Base-by-base conservation (phyloP, 148 eudicot genomes). In the Mesembryanthemum crystallinum region DNA sequence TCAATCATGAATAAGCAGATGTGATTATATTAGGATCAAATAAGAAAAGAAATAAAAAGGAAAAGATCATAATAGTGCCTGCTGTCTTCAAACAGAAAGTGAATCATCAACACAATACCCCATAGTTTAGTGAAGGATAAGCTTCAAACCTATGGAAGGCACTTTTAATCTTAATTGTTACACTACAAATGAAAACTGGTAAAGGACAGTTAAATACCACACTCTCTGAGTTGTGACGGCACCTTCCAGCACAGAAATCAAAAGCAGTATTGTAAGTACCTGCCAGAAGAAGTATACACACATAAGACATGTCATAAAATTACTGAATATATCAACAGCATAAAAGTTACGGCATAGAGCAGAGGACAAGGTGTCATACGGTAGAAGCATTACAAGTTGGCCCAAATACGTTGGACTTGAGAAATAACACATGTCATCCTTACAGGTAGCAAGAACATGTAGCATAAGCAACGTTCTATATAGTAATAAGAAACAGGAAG, bases 211-310 rank as follows among this genome's bases (percentile, higher is more conserved):
- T 42, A 74, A 85, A 71, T 89, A 94, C 97, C 88, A 95, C 99
- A 76, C 99, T 92, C 82, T 88, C 91, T 55, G 99, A 95, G 83
- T 87, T 95, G 84, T 95, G 97, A 51, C 99, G 97, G 81, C 99
- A 95, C 74, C 97, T 88, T 76, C 99, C 99, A 84, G 87, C 86
- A 85, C 99, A 95, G 73, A 78, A 95, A 80, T 92, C 94, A 84
- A 95, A 95, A 79, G 90, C 86, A 79, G 88, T 85, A 67, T 81
- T 79, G 79, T 89, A 95, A 58, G 89, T 89, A 80, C 96, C 98
- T 89, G 91, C 73, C 82, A 81, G 74, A 82, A 79, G 43, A n/a
- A 65, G 65, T 66, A 61, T 49, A 69, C 39, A 61, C n/a, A 30
- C 49, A 35, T 35, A 35, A 35, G 39, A 6, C 39, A 42, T 32